Evolutionary conservation across 805 yeast species (phyloP).

Genomic region (Yamadazyma phyllophila): DNA sequence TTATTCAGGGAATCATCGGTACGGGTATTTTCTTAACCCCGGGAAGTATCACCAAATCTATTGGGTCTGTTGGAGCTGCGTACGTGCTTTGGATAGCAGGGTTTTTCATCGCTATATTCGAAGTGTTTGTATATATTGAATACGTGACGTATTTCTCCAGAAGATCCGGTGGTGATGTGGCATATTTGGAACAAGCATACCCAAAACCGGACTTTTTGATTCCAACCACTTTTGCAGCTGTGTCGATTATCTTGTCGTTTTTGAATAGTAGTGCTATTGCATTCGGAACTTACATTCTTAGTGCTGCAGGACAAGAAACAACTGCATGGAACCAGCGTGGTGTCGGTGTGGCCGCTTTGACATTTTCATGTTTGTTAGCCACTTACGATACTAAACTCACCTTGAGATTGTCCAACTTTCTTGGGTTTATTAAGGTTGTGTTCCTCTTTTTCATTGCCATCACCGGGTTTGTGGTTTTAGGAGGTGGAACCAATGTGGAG

Average conservation of each 20-base stretch:
- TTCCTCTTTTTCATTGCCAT: slow-evolving; percentile 31
- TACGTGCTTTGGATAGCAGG: slow-evolving; percentile 44
- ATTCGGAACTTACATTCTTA: slow-evolving; percentile 31
- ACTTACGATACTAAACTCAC: slow-evolving; percentile 27
- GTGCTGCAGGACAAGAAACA: slow-evolving; percentile 28
- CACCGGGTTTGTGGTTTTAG: slow-evolving; percentile 35
- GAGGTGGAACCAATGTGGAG: slow-evolving; percentile 33
- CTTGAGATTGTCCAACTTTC: slow-evolving; percentile 27
- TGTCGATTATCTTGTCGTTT: slow-evolving; percentile 35
- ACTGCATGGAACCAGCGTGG: slow-evolving; percentile 38
- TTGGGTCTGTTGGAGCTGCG: slow-evolving; percentile 44
- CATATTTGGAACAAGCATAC: slow-evolving; percentile 37
- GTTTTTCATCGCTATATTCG: slow-evolving; percentile 36
- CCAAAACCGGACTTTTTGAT: slow-evolving; percentile 33
- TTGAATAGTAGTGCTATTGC: slow-evolving; percentile 36
- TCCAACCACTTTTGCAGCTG: slow-evolving; percentile 39
- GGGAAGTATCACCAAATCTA: slow-evolving; percentile 43
- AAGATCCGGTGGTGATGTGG: slow-evolving; percentile 40
- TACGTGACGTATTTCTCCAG: slow-evolving; percentile 37
- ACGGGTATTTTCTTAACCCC: slow-evolving; percentile 78
- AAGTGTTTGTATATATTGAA: slow-evolving; percentile 39
- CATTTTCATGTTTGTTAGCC: slow-evolving; percentile 21
- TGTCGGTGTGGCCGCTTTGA: slow-evolving; percentile 30
- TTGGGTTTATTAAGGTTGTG: slow-evolving; percentile 36
- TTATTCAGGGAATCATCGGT: slow-evolving; percentile 69